A percentile compares a stretch with the other conserved stretches of the same genome.
Conservation (phyloP, 768 basidiomycete genomes). For the Clitopilus hobsonii region DNA sequence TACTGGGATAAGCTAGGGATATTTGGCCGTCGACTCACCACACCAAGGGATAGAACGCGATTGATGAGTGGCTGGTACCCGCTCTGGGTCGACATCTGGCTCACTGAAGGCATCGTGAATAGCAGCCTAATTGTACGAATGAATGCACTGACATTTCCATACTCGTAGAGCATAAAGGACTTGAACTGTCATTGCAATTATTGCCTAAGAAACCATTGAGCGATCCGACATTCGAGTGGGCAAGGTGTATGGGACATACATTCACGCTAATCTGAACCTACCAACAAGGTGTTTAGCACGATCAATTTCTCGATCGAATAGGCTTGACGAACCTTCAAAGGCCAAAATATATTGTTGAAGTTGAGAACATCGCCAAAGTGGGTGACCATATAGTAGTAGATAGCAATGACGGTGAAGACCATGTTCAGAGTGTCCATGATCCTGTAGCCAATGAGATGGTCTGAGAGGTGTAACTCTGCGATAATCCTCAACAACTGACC, state of each 20-base stretch:
- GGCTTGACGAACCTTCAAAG: background rate
- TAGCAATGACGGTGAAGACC: conserved; percentile 19
- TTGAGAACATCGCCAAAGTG: conserved; percentile 17
- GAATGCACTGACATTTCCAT: conserved; percentile 14
- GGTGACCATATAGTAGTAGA: conserved; percentile 20
- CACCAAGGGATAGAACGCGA: background rate
- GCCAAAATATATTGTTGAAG: conserved; percentile 4
- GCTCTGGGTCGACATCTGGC: background rate
- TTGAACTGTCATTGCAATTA: conserved; percentile 15
- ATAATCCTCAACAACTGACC: background rate
- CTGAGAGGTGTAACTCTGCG: background rate
- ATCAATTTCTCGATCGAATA: background rate
- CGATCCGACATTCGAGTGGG: background rate
- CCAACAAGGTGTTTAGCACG: background rate
- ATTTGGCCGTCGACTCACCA: background rate
- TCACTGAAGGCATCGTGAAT: background rate
- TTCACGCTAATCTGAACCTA: background rate
- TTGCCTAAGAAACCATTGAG: conserved; percentile 7
- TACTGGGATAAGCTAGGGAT: background rate
- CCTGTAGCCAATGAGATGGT: conserved; percentile 10
- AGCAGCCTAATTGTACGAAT: background rate
- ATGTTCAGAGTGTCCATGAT: conserved; percentile 22
- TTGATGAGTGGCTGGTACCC: background rate
- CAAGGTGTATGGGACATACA: background rate
- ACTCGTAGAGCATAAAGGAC: conserved; percentile 15